Evolutionary conservation across 2,329 filamentous ascomycete genomes (phyloP), one percentile per base, ranked within the genome.

Genomic region (Phaeosphaeriaceae sp.): DNA sequence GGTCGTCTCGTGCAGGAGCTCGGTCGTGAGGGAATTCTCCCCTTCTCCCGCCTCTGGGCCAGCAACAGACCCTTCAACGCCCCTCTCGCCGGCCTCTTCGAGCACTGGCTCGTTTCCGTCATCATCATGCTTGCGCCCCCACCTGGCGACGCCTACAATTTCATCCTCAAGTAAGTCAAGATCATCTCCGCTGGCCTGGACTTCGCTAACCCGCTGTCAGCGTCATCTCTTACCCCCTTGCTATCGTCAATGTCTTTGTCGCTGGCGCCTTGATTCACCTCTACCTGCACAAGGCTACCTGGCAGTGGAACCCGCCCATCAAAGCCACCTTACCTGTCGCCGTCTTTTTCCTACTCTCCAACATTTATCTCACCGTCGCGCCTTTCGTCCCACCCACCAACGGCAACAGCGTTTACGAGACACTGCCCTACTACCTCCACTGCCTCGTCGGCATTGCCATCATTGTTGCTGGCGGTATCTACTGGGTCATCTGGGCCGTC

Each of bases 81-180:
- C 0, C 88, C 87, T 2, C 81, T 87, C 48, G 84, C 85, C 23
- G 87, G 85, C 49, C 81, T 89, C 1, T 87, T 88, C 59, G 84
- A 86, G 79, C 87, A 89, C 79, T 90, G 86, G 84, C 71, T 85
- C 30, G 85, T 89, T 13, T 89, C 84, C 0, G 83, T 88, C 49
- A 84, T 90, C 56, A 88, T 89, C 68, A 89, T 91, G 74, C 78
- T 91, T 1, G 88, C 87, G 0, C 88, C 89, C 35, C 89, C 89
- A 2, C 86, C 88, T 1, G 89, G 88, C 35, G 87, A 89, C 73
- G 87, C 87, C 0, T 90, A 89, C 76, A 88, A 88, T 77, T 89
- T 89, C 67, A 88, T 71, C 26, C 55, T 72, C 21, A 72, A 76
- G 30, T 35, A 82, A 85, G 30, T 35, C 30, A 13, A 35, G 30